Percentiles rank a stretch among this genome's conserved stretches.
phyloP scores from a whole-genome alignment of 805 yeast genomes.

The Candida fluviatilis region DNA sequence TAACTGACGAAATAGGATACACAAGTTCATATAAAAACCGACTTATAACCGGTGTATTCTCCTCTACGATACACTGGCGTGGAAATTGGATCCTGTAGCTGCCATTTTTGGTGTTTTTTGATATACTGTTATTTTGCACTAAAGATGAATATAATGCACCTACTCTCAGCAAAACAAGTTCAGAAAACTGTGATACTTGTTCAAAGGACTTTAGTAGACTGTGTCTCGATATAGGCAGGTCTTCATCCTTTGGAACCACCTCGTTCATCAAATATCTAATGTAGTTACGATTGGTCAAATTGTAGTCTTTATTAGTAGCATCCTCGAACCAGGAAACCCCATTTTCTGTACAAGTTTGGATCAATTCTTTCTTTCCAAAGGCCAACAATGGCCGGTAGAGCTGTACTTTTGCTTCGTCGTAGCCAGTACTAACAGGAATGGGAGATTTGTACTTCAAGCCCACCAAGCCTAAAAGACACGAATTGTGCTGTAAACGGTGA shows the following conservation, averaged over 20 bases:
- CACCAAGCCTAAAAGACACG: conserved; percentile 49
- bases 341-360: conserved; percentile 39
- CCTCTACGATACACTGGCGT: conserved; percentile 2
- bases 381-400: conserved; percentile 52
- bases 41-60: conserved; percentile 18
- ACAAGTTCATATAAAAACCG: conserved; percentile 25
- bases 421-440: conserved; percentile 24
- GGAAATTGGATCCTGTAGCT: conserved; percentile 11
- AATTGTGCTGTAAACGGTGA: conserved; percentile 43
- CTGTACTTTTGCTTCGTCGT: conserved; percentile 13
- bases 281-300: conserved; percentile 55
- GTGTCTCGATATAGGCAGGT: conserved; percentile 6
- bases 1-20: conserved; percentile 26
- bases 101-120: conserved; percentile 7
- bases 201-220: conserved; percentile 10
- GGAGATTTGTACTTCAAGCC: conserved; percentile 42
- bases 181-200: conserved; percentile 7
- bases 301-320: conserved; percentile 50
- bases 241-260: conserved; percentile 18
- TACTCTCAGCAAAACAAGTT: conserved; percentile 7
- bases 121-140: not conserved
- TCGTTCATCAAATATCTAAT: conserved; percentile 37
- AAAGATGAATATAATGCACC: conserved; percentile 6
- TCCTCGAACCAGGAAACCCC: conserved; percentile 67
- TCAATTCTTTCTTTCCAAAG: conserved; percentile 41